These are phyloP conservation scores for Yamadazyma buinensis DNA, from an alignment of 1,139 yeast genomes.

Conservation along the genomic window DNA sequence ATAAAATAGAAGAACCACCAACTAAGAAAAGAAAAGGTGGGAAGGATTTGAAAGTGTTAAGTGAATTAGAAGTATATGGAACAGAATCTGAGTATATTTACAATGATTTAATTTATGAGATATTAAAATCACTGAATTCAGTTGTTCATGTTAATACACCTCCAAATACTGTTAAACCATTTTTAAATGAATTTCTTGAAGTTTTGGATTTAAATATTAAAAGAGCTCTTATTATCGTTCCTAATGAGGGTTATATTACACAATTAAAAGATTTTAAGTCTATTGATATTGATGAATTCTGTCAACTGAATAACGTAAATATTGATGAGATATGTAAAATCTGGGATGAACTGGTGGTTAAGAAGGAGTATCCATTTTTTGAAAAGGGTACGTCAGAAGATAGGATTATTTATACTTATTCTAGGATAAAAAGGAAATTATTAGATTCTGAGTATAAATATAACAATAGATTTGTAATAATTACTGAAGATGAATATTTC, in stretches of 20 bases:
- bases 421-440: neutral
- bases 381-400: neutral
- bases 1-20: neutral
- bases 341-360: neutral
- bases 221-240: slow-evolving; percentile 3
- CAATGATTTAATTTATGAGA: neutral
- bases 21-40: neutral
- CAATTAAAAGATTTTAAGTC: no score
- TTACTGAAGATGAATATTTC: slow-evolving; percentile 4
- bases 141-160: slow-evolving; percentile 2
- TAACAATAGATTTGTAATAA: neutral
- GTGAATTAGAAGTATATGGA: slow-evolving; percentile 1
- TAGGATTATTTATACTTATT: neutral
- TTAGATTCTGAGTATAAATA: neutral
- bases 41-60: neutral
- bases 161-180: slow-evolving; percentile 1
- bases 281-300: no score
- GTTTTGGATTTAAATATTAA: neutral
- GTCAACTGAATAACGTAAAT: no score
- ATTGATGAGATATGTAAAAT: neutral
- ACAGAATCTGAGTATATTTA: neutral
- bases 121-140: neutral
- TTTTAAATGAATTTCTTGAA: neutral
- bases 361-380: slow-evolving; percentile 2
- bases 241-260: slow-evolving; percentile 4